Percentiles rank a stretch among this genome's conserved stretches.
These are phyloP conservation scores for Apophysomyces ossiformis DNA, from an alignment of 371 early-diverging fungal species.

Conservation along the genomic window DNA sequence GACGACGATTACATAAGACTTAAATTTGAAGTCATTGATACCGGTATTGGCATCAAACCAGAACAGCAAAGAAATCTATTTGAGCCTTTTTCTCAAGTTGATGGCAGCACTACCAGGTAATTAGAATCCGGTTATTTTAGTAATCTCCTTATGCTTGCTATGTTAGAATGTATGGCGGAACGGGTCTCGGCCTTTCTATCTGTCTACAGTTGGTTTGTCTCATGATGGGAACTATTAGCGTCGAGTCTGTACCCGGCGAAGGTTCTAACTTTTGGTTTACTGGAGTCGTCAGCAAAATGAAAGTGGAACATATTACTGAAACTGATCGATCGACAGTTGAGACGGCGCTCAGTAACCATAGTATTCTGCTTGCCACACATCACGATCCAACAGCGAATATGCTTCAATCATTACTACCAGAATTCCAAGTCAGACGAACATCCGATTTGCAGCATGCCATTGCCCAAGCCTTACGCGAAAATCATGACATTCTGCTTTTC, in stretches of 20 bases:
- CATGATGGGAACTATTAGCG: constrained; percentile 62
- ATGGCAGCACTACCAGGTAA: constrained; percentile 56
- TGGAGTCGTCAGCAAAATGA: constrained; percentile 33
- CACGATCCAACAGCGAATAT: constrained; percentile 45
- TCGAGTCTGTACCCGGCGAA: constrained; percentile 51
- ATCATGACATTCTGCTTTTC: constrained; percentile 40
- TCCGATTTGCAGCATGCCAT: constrained; percentile 45
- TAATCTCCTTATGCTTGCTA: background rate
- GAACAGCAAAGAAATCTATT: constrained; percentile 60
- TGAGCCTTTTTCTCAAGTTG: constrained; percentile 68
- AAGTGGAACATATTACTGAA: constrained; percentile 24
- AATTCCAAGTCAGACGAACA: constrained; percentile 35
- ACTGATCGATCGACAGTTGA: constrained; percentile 19
- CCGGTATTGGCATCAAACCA: constrained; percentile 64
- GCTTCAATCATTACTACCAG: constrained; percentile 38
- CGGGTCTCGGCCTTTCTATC: constrained; percentile 68
- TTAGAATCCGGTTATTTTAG: background rate
- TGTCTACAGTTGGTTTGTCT: constrained; percentile 58
- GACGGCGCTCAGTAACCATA: constrained; percentile 25
- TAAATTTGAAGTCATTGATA: constrained; percentile 62
- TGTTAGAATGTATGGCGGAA: constrained; percentile 61
- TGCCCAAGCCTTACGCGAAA: constrained; percentile 44
- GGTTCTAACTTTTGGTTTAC: constrained; percentile 69
- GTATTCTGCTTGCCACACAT: constrained; percentile 42
- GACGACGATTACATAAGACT: constrained; percentile 26